A percentile compares a stretch with the other conserved stretches of the same genome.
phyloP scores from a whole-genome alignment of 305 asterid species.

The Stenogyne calaminthoides region DNA sequence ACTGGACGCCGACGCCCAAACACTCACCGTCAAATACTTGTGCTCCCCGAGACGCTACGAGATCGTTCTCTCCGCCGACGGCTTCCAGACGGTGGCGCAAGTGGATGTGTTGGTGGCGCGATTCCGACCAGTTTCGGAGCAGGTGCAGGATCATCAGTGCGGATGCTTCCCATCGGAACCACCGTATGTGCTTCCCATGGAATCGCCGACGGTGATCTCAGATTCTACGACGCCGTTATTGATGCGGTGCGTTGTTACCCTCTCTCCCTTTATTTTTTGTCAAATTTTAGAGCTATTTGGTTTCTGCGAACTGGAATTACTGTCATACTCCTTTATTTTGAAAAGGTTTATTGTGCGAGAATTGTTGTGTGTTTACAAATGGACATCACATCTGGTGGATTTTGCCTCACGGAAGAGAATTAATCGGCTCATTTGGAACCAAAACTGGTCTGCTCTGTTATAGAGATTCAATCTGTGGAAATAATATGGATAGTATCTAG shows the following conservation, averaged over 20 bases:
- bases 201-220: slow-evolving; percentile 38
- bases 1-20: slow-evolving; percentile 27
- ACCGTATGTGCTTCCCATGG: slow-evolving; percentile 50
- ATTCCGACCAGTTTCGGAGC: slow-evolving; percentile 53
- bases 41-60: slow-evolving; percentile 33
- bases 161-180: slow-evolving; percentile 33
- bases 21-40: slow-evolving; percentile 34
- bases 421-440: background rate
- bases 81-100: slow-evolving; percentile 36
- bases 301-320: background rate
- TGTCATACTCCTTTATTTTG: background rate
- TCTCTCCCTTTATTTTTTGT: background rate
- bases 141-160: slow-evolving; percentile 57
- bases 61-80: slow-evolving; percentile 23
- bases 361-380: background rate
- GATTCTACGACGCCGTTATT: slow-evolving; percentile 57
- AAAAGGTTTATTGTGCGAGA: slow-evolving; percentile 8
- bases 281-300: background rate
- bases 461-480: background rate
- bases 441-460: background rate
- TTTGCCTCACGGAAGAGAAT: background rate
- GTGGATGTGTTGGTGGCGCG: slow-evolving; percentile 41
- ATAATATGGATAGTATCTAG: background rate
- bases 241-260: slow-evolving; percentile 44
- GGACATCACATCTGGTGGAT: background rate